phyloP scores from a whole-genome alignment of 2,329 filamentous ascomycete species.

The Aspergillus persii region DNA sequence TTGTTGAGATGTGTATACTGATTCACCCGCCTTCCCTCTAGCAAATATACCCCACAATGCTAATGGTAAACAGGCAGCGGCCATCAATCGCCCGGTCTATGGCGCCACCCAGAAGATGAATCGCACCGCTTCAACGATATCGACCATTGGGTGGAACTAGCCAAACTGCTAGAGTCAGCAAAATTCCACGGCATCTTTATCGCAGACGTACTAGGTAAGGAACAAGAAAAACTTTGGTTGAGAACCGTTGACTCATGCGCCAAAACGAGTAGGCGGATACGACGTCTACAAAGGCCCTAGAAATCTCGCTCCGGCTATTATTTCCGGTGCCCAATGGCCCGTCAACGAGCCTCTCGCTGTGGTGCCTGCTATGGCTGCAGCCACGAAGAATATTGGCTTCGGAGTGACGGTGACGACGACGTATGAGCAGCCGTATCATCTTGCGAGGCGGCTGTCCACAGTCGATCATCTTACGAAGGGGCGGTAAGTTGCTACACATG shows the following conservation, averaged over 20 bases:
- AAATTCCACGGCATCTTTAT: conserved; percentile 68
- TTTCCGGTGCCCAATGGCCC: conserved; percentile 66
- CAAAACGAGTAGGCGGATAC: conserved; percentile 52
- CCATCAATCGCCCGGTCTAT: conserved; percentile 57
- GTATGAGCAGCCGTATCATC: conserved; percentile 67
- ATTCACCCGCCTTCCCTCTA: too few relatives aligned
- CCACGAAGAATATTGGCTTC: conserved; percentile 65
- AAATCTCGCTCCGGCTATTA: conserved; percentile 59
- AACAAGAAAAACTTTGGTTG: too few relatives aligned
- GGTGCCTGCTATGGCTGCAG: conserved; percentile 66
- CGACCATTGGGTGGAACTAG: conserved; percentile 61
- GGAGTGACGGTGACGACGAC: conserved; percentile 67
- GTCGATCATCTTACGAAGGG: conserved; percentile 66
- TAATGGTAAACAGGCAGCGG: conserved; percentile 39
- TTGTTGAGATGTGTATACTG: conserved; percentile 48
- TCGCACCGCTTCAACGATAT: conserved; percentile 61
- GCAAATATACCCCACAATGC: too few relatives aligned
- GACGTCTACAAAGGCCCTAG: conserved; percentile 66
- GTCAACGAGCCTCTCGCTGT: conserved; percentile 67
- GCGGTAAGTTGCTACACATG: conserved; percentile 36
- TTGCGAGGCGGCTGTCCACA: conserved; percentile 64
- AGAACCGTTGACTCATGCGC: background rate
- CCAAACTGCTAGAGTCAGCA: conserved; percentile 58
- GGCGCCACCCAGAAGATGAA: conserved; percentile 64
- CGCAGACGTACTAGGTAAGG: conserved; percentile 59